Percentiles rank a stretch among this genome's conserved stretches.
These are phyloP conservation scores for Galerina marginata DNA, from an alignment of 768 basidiomycete species.

Conservation along the genomic window DNA sequence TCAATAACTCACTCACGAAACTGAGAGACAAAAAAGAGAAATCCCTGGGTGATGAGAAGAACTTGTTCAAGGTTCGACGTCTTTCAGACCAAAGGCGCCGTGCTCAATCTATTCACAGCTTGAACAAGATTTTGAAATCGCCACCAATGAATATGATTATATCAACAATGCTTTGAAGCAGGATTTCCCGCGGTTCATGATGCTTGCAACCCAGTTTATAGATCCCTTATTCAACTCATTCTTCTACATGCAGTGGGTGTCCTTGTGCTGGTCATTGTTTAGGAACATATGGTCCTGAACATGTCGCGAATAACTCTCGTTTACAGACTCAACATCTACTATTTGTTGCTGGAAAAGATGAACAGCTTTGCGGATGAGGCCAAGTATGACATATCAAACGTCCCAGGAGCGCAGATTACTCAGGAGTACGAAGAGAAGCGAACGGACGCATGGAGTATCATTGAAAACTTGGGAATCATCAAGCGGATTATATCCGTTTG, in stretches of 20 bases:
- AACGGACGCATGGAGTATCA: constrained; percentile 79
- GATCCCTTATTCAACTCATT: constrained; percentile 98
- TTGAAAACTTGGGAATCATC: constrained; percentile 82
- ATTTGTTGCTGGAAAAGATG: constrained; percentile 93
- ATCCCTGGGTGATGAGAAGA: constrained; percentile 94
- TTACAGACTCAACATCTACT: constrained; percentile 87
- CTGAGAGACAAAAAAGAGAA: constrained; percentile 99
- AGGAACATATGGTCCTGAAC: background rate
- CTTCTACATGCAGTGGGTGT: constrained; percentile 97
- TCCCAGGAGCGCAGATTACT: constrained; percentile 72
- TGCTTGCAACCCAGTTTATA: constrained; percentile 86
- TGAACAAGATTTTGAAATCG: constrained; percentile 95
- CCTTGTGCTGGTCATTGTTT: constrained; percentile 1
- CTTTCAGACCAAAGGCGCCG: background rate
- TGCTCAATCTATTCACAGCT: constrained; percentile 54
- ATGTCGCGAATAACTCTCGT: background rate
- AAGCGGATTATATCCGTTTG: constrained; percentile 88
- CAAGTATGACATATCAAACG: constrained; percentile 75
- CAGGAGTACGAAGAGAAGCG: constrained; percentile 79
- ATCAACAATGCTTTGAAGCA: constrained; percentile 90
- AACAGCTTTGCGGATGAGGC: constrained; percentile 80
- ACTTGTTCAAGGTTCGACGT: constrained; percentile 81
- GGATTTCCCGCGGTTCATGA: constrained; percentile 94
- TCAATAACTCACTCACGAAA: constrained; percentile 95
- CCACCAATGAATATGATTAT: constrained; percentile 91